Evolutionary conservation across 768 basidiomycete species (phyloP).

Genomic region (Fistulinella prunicolor): DNA sequence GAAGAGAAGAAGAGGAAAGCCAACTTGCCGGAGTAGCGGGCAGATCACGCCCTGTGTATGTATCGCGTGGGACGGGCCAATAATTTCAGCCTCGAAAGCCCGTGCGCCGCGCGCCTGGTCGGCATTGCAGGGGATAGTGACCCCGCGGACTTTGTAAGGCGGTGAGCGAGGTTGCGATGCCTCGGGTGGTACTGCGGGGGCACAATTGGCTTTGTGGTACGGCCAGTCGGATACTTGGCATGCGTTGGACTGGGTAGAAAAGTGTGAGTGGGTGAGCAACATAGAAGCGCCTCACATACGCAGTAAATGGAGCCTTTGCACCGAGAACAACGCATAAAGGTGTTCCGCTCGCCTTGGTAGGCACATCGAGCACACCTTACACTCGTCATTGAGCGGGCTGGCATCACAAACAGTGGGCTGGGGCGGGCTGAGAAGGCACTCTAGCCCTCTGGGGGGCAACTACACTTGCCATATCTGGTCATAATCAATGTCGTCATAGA

Average conservation of each 20-base stretch:
- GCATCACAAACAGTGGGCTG: not conserved
- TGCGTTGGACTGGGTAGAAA: conserved; percentile 17
- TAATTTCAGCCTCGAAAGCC: conserved; percentile 18
- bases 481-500: not conserved
- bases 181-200: not conserved
- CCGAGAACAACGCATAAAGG: conserved; percentile 27
- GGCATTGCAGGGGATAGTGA: conserved; percentile 24
- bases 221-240: conserved; percentile 28
- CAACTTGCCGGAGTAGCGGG: conserved; percentile 27
- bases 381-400: not conserved
- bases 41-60: conserved; percentile 22
- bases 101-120: conserved; percentile 24
- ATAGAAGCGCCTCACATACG: conserved; percentile 7
- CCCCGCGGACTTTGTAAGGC: conserved; percentile 11
- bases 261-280: not conserved
- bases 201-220: conserved; percentile 16
- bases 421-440: too few relatives aligned
- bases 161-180: not conserved
- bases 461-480: not conserved
- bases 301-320: conserved; percentile 25
- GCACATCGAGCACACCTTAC: conserved; percentile 14
- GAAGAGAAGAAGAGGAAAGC: conserved; percentile 29
- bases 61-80: conserved; percentile 25
- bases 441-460: too few relatives aligned
- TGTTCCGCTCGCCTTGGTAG: conserved; percentile 10